Conservation (phyloP, 164 flowering plant genomes). For the Echeveria elegans region DNA sequence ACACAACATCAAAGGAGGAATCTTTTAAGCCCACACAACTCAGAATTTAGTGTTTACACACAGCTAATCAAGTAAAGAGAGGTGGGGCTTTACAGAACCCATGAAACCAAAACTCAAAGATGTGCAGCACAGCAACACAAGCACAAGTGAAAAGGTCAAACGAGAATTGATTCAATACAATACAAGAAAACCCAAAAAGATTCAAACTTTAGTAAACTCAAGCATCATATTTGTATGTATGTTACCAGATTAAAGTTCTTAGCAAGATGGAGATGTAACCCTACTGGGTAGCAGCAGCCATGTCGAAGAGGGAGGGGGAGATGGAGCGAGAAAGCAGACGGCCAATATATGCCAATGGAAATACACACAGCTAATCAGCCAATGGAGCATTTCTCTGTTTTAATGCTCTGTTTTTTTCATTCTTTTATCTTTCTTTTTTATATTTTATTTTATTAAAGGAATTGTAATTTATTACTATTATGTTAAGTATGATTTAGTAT, state of each 20-base stretch:
- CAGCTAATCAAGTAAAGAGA: neutral
- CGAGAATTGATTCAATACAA: neutral
- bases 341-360: constrained; percentile 23
- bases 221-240: neutral
- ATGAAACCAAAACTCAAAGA: neutral
- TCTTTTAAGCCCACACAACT: neutral
- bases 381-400: constrained; percentile 17
- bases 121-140: neutral
- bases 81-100: neutral
- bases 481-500: neutral
- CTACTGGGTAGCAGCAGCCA: constrained; percentile 25
- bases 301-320: constrained; percentile 20
- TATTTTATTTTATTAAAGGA: neutral
- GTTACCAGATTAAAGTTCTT: constrained; percentile 7
- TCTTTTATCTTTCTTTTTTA: neutral
- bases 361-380: constrained; percentile 24
- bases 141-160: neutral
- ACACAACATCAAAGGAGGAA: neutral
- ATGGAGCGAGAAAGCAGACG: constrained; percentile 14
- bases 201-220: neutral
- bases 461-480: neutral
- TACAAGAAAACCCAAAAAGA: neutral
- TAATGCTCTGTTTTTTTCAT: constrained; percentile 5
- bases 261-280: constrained; percentile 18
- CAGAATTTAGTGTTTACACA: neutral